These are phyloP conservation scores for Cadophora sp. DNA, from an alignment of 2,329 filamentous ascomycete species.

Conservation along the genomic window DNA sequence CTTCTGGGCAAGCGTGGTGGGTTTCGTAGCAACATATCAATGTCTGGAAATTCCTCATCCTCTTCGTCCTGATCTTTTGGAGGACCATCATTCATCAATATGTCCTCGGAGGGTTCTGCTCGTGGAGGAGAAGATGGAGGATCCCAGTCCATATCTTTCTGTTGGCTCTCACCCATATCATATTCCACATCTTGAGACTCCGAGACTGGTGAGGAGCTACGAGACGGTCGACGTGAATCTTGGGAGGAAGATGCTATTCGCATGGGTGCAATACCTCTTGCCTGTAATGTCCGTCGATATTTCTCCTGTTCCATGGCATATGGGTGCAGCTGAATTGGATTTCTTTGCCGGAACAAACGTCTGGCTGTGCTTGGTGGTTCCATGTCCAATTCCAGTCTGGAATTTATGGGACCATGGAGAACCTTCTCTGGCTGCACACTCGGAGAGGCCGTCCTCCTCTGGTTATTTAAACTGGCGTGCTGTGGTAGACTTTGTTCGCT, in stretches of 20 bases:
- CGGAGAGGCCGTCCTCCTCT: background rate
- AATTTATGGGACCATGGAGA: background rate
- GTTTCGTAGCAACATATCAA: conserved; percentile 37
- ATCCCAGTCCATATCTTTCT: conserved; percentile 36
- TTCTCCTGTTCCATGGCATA: conserved; percentile 44
- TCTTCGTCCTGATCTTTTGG: conserved; percentile 30
- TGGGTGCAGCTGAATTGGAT: conserved; percentile 45
- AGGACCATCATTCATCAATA: background rate
- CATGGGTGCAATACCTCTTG: conserved; percentile 42
- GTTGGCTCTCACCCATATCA: conserved; percentile 37
- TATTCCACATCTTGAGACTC: conserved; percentile 36
- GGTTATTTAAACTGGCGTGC: background rate
- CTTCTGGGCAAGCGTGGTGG: conserved; percentile 6
- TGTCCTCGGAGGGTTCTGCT: background rate
- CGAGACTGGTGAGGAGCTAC: conserved; percentile 24
- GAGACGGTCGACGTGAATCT: conserved; percentile 25
- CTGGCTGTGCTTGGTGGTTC: conserved; percentile 19
- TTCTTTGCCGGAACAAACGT: conserved; percentile 42
- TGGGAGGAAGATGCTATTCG: conserved; percentile 39
- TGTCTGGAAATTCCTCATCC: conserved; percentile 44
- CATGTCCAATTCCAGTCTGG: background rate
- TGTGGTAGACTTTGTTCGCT: conserved; percentile 29
- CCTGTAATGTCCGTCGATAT: conserved; percentile 42
- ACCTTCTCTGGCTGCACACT: background rate
- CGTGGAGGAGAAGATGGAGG: conserved; percentile 28